Evolutionary conservation across 371 early-diverging fungal genomes (phyloP), one percentile per base, ranked within the genome.

Genomic region (Mucor irregularis): DNA sequence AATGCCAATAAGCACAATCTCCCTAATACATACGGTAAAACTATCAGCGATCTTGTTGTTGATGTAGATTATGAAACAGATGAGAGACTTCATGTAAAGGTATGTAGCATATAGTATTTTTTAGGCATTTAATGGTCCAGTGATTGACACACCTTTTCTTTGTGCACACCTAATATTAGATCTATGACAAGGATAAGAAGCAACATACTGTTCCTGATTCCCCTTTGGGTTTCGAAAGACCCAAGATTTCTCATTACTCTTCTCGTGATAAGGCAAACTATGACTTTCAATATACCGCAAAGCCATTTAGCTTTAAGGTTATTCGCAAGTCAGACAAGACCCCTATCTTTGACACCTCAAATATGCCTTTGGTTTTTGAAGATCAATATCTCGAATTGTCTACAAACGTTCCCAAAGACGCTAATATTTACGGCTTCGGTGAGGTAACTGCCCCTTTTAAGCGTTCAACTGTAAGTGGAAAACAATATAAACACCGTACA

Each of bases 401-500:
- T 0, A 69, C 82, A 4, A 65, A 62, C 0, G 53, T 88, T 13
- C 80, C 80, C 9, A 46, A 61, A 0, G 59, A 84, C 35, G 80
- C 87, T 17, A 80, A 90, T 40, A 82, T 90, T 45, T 90, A 85
- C 56, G 90, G 90, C 8, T 65, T 90, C 6, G 90, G 90, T 22
- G 90, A 90, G 60, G 71, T 76, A 0, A 79, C 82, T 8, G 70
- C 66, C 5, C 62, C 63, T 9, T 84, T 87, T 54, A 64, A 73
- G 42, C 68, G 87, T 28, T 60, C 73, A 28, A 53, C 66, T 17
- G 56, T 58, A 51, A 56, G 54, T 17, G 22, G 21, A 31, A 31
- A 31, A 9, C 5, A 1, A 24, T 13, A n/a, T n/a, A n/a, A n/a
- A n/a, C n/a, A n/a, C n/a, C n/a, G n/a, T n/a, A n/a, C n/a, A n/a